These are phyloP conservation scores for Hypomontagnella monticulosa DNA, from an alignment of 495 filamentous ascomycete genomes.

Conservation along the genomic window DNA sequence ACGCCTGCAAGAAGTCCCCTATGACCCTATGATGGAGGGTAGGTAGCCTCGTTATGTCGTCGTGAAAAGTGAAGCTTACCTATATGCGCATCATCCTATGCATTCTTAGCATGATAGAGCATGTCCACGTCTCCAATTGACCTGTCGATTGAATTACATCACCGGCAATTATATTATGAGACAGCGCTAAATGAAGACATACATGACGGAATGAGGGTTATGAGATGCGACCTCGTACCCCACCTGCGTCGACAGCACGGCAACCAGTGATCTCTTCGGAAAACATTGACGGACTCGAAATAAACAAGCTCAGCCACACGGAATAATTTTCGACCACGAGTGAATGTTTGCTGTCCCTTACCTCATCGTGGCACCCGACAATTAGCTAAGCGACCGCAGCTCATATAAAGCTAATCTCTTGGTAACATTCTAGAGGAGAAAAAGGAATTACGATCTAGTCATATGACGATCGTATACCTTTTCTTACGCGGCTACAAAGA, in stretches of 20 bases:
- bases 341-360: neutral
- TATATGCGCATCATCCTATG: conserved; percentile 11
- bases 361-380: neutral
- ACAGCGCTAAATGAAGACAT: conserved; percentile 12
- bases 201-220: conserved; percentile 1
- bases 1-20: neutral
- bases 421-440: too few species aligned
- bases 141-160: conserved; percentile 21
- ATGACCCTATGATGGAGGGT: conserved; percentile 17
- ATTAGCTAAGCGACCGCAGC: too few species aligned
- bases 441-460: neutral
- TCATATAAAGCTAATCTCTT: too few species aligned
- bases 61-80: conserved; percentile 37
- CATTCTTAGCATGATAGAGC: conserved; percentile 3
- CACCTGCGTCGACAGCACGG: neutral
- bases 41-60: conserved; percentile 17
- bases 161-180: conserved; percentile 10
- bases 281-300: neutral
- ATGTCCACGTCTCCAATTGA: conserved; percentile 24
- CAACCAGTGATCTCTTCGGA: neutral
- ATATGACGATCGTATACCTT: conserved; percentile 54
- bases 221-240: conserved; percentile 32
- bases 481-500: conserved; percentile 67
- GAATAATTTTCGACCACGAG: conserved; percentile 1
- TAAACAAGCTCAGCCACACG: conserved; percentile 7